phyloP scores from a whole-genome alignment of 2,329 filamentous ascomycete genomes.

The Penicillium nordicum region DNA sequence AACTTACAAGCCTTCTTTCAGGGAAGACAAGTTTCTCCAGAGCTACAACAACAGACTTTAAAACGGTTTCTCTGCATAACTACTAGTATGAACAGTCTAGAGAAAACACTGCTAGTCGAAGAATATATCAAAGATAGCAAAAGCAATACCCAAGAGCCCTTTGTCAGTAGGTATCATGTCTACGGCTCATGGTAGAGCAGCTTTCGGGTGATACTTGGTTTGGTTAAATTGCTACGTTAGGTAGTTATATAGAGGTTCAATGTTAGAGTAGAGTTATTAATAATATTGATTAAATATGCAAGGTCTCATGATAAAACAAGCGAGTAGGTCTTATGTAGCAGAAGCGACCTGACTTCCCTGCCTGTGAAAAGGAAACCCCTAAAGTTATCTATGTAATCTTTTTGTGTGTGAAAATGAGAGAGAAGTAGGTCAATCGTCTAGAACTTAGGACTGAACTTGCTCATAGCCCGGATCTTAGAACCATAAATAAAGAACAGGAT shows the following conservation, averaged over 20 bases:
- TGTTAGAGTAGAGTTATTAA: neutral
- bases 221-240: neutral
- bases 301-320: neutral
- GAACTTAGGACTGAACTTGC: slow-evolving; percentile 25
- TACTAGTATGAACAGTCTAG: too few species aligned
- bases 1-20: neutral
- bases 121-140: neutral
- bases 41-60: neutral
- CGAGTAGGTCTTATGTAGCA: neutral
- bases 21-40: neutral
- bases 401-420: neutral
- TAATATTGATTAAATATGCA: neutral
- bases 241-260: neutral
- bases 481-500: slow-evolving; percentile 50
- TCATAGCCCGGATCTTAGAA: slow-evolving; percentile 38
- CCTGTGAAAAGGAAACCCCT: neutral
- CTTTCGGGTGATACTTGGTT: neutral
- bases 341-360: neutral
- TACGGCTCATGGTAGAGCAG: neutral
- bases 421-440: neutral
- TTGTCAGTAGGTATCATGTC: neutral
- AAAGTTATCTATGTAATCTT: neutral
- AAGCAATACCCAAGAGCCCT: neutral
- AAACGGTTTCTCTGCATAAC: neutral
- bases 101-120: neutral